Percentiles rank a stretch among this genome's conserved stretches.
Evolutionary conservation across 2,329 filamentous ascomycete species (phyloP).

Genomic region (Trichoderma cornu-damae): DNA sequence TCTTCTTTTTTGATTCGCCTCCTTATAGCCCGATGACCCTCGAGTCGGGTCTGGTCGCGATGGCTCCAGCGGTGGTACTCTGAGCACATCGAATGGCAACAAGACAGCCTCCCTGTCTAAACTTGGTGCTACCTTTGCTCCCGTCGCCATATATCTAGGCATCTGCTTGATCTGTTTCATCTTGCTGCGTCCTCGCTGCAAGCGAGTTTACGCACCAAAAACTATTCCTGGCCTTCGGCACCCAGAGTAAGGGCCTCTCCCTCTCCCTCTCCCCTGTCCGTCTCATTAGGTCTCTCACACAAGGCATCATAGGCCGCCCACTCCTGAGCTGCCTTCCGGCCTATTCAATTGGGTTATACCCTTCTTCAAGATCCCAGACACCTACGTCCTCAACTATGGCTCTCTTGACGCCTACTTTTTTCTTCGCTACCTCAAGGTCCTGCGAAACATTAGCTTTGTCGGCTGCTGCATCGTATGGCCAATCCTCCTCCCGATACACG

Average conservation of each 20-base stretch:
- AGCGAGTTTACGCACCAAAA: constrained; percentile 52
- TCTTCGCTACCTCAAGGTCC: constrained; percentile 62
- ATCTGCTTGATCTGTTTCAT: constrained; percentile 49
- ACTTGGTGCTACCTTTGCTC: constrained; percentile 48
- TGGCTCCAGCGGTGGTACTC: constrained; percentile 31
- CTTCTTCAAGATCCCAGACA: constrained; percentile 66
- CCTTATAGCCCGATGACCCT: constrained; percentile 26
- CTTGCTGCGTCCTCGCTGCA: constrained; percentile 41
- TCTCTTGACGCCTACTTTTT: constrained; percentile 90
- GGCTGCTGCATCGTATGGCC: constrained; percentile 84
- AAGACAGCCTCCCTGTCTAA: constrained; percentile 35
- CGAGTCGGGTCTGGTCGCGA: constrained; percentile 34
- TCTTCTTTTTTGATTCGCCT: background rate
- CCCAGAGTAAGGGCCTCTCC: constrained; percentile 31
- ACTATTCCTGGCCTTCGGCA: constrained; percentile 46
- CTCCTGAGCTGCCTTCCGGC: constrained; percentile 54
- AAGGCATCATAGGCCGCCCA: constrained; percentile 46
- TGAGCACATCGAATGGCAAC: constrained; percentile 31
- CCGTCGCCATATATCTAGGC: constrained; percentile 46
- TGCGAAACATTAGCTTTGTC: constrained; percentile 79
- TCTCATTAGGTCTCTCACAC: background rate
- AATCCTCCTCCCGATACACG: constrained; percentile 78
- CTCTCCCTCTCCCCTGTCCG: background rate
- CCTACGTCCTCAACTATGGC: constrained; percentile 80
- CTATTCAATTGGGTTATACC: constrained; percentile 62